Evolutionary conservation across 2,329 filamentous ascomycete genomes (phyloP), one percentile per base, ranked within the genome.

Genomic region (Zopfia rhizophila): DNA sequence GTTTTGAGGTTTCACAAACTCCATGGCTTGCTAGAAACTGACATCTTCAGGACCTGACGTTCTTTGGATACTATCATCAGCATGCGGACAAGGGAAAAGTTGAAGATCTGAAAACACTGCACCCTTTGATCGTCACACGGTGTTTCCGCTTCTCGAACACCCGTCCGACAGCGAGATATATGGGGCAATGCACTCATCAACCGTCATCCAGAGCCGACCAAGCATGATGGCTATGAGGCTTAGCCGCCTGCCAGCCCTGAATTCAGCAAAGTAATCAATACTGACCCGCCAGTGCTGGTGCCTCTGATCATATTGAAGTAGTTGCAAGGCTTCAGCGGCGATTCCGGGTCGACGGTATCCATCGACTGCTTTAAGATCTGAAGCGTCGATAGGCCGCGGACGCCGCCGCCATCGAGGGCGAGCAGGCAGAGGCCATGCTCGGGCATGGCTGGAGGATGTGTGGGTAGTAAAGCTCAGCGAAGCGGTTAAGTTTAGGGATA

Each of bases 321-420:
- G 3, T 60, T 51, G 43, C 50, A 60, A 36, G 53, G 56, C 36
- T 51, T 55, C n/a, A 42, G 22, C 13, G 44, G 16, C 38, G 32
- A 27, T 25, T 40, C 18, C 19, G 45, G 10, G 36, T 51, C 48
- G 12, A 55, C 30, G 39, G 37, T 38, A 12, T 29, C 32, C 40
- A 59, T 61, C 19, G 58, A n/a, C 23, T 33, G 21, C 28, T 56
- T 50, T 10, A 59, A 19, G 32, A 60, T 56, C 24, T 49, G 52
- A 18, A 61, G 54, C 12, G 53, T 42, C 24, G 48, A 59, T 8
- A 61, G 51, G 12, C 56, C 51, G 12, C 56, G 56, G 3, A 61
- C 51, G 3, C 58, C 48, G 25, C 58, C 58, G 38, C 58, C 54
- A 43, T 61, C 51, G 17, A 60, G 51, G 0, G 53, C 58, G 29